Percentiles rank a stretch among this genome's conserved stretches.
Evolutionary conservation across 192 early-diverging fungal genomes (phyloP).

Genomic region (Backusella luteola): DNA sequence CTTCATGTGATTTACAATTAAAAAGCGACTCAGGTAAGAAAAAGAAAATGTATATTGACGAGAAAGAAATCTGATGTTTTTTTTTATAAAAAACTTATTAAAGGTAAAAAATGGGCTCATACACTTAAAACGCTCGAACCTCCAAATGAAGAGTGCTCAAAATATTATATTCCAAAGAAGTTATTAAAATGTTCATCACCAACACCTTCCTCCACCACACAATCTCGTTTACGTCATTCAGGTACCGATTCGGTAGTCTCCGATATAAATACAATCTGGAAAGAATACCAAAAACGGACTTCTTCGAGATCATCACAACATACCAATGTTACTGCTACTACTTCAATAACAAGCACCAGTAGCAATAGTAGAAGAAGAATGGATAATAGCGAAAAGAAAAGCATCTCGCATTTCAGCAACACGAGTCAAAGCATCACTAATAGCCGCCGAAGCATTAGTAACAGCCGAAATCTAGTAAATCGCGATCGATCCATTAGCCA

Average conservation of each 20-base stretch:
- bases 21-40: slow-evolving; percentile 18
- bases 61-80: not conserved
- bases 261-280: slow-evolving; percentile 7
- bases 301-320: not conserved
- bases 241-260: not conserved
- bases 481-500: not conserved
- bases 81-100: not conserved
- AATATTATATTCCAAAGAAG: slow-evolving; percentile 9
- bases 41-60: not conserved
- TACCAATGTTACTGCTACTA: not conserved
- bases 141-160: slow-evolving; percentile 2
- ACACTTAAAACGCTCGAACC: slow-evolving; percentile 2
- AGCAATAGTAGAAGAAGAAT: not conserved
- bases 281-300: slow-evolving; percentile 9
- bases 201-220: not conserved
- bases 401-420: not conserved
- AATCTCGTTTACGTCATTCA: not conserved
- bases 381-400: not conserved
- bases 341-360: not conserved
- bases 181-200: not conserved
- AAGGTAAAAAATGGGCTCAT: slow-evolving; percentile 8
- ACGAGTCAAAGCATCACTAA: not conserved
- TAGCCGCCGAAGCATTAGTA: not conserved
- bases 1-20: slow-evolving; percentile 14
- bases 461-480: not conserved